Conservation (phyloP, 2,329 filamentous ascomycete genomes). For the Ustulina deusta region DNA sequence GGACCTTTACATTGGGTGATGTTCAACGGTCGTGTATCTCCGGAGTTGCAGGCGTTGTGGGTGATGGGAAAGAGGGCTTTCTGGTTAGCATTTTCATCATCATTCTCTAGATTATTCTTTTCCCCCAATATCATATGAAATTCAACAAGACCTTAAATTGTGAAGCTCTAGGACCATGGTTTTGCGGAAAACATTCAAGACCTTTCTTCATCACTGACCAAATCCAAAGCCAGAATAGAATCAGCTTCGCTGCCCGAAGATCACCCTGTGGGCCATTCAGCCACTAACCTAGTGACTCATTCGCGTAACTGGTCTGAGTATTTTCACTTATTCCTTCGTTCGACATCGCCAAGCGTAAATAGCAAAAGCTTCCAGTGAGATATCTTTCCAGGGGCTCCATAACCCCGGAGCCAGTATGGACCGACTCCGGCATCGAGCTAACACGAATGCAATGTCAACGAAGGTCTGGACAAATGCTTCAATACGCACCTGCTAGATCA, state of each 20-base stretch:
- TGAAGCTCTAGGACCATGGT: neutral
- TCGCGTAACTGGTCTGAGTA: no score
- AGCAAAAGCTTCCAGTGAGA: neutral
- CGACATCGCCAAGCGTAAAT: neutral
- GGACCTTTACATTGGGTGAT: constrained; percentile 9
- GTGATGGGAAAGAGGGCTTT: neutral
- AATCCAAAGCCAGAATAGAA: neutral
- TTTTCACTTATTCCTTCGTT: neutral
- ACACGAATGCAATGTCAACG: neutral
- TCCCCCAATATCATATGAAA: constrained; percentile 1
- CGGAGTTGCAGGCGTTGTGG: constrained; percentile 29
- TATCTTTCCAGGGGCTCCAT: neutral
- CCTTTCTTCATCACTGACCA: no score
- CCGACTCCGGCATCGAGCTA: neutral
- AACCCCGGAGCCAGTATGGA: neutral
- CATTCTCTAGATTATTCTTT: constrained; percentile 25
- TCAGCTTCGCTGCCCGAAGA: no score
- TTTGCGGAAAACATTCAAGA: neutral
- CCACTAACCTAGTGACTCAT: neutral
- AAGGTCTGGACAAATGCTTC: constrained; percentile 4
- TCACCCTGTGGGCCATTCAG: neutral
- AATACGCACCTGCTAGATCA: neutral
- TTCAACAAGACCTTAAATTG: neutral
- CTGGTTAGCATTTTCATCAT: constrained; percentile 22
- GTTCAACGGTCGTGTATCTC: constrained; percentile 14